Percentiles rank a stretch among this genome's conserved stretches.
Evolutionary conservation across 176 grass and related monocot genomes (phyloP).

Genomic region (Panicum miliaceum): DNA sequence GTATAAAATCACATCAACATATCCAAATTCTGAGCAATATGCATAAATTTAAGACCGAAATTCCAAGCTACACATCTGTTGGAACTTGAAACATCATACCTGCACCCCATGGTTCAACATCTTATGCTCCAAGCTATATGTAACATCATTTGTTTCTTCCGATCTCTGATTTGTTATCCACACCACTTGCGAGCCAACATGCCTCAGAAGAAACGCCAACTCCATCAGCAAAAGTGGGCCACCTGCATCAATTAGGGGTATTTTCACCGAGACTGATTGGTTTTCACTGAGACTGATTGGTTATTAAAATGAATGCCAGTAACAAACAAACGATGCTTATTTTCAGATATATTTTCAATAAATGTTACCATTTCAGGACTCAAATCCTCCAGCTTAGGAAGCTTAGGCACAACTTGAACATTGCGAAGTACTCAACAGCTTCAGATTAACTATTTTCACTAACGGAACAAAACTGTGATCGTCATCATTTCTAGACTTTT

Average conservation of each 20-base stretch:
- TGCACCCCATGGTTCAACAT: slow-evolving; percentile 87
- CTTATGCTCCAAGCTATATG: slow-evolving; percentile 84
- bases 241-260: slow-evolving; percentile 54
- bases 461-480: background rate
- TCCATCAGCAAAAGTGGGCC: slow-evolving; percentile 96
- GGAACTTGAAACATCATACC: slow-evolving; percentile 37
- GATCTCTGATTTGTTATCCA: slow-evolving; percentile 91
- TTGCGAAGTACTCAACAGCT: background rate
- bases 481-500: background rate
- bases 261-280: background rate
- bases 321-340: slow-evolving; percentile 12
- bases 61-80: background rate
- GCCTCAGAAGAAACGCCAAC: slow-evolving; percentile 79
- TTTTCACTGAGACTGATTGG: background rate
- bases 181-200: slow-evolving; percentile 67
- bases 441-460: background rate
- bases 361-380: background rate
- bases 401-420: slow-evolving; percentile 12
- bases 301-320: background rate
- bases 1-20: background rate
- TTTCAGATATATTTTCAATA: background rate
- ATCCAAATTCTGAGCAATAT: background rate
- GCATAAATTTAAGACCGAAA: background rate
- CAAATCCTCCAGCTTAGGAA: background rate
- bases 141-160: slow-evolving; percentile 74